Evolutionary conservation across 2,329 filamentous ascomycete species (phyloP), one percentile per base, ranked within the genome.

Genomic region (Lachnum nothofagi): DNA sequence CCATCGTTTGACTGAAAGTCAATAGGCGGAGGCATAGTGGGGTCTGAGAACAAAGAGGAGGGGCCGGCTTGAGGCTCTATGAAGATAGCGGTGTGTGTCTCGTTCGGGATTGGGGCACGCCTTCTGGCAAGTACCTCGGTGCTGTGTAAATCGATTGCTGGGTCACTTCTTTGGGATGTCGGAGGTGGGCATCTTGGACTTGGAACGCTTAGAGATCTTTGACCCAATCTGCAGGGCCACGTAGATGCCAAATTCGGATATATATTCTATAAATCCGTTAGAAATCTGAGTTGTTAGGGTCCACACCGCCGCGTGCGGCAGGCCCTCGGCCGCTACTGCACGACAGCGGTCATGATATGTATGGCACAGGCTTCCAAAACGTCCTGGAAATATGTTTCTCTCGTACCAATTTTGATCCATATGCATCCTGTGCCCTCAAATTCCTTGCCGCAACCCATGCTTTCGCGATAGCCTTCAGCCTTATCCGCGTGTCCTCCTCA

Each of bases 1-100:
- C 72, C 76, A 35, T 78, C 70, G 44, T 74, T 67, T 22, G 73
- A 78, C 19, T 70, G 70, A 49, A 86, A 79, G 60, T 87, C 82
- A 43, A 87, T 68, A 24, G 70, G 66, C 17, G 69, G 61, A 33
- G 68, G 63, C 57, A 69, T 66, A 31, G 63, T 68, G n/a, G 74
- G 75, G 55, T 79, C 74, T 34, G 56, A 55, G 27, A 80, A 67
- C 5, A 79, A 58, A 58, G 66, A 60, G 33, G 56, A 44, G 33
- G 56, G 46, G 29, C 57, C 53, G 27, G 52, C 41, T 49, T 44
- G 29, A 42, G 52, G 49, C 35, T 55, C 29, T 34, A 39, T 52
- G 5, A 53, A 51, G 14, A 44, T 44, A 53, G 46, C 52, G 52
- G 56, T 54, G 48, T 53, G 51, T 51, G 49, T 54, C 41, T 54